phyloP scores from a whole-genome alignment of 768 basidiomycete species.

The Agaricus sinodeliciosus region DNA sequence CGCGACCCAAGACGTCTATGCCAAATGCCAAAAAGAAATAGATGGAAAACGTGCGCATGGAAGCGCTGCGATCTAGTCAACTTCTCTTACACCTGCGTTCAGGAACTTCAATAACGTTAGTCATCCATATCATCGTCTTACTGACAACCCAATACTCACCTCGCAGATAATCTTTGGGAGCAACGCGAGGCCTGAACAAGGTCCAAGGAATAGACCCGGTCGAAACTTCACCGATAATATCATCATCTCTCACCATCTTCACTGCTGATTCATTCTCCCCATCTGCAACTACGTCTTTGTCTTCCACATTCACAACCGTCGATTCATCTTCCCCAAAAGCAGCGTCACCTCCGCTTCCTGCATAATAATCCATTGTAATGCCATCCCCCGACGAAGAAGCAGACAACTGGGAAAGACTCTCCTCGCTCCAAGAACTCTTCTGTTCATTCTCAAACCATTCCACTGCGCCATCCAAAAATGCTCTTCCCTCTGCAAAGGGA shows the following conservation, averaged over 20 bases:
- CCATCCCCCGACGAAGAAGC: background rate
- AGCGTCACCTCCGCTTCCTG: too few relatives aligned
- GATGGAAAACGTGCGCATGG: background rate
- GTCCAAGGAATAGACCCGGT: background rate
- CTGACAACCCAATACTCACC: background rate
- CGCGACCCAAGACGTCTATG: background rate
- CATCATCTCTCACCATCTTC: background rate
- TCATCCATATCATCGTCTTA: background rate
- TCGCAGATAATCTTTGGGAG: background rate
- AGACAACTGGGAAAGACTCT: background rate
- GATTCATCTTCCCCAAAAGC: too few relatives aligned
- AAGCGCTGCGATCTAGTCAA: background rate
- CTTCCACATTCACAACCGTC: background rate
- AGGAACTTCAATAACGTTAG: background rate
- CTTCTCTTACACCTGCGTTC: background rate
- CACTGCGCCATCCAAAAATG: background rate
- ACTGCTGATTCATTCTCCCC: background rate
- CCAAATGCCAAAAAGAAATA: background rate
- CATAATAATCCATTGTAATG: too few relatives aligned
- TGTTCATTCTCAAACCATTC: background rate
- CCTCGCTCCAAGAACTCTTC: background rate
- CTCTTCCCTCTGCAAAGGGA: background rate
- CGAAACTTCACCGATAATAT: background rate
- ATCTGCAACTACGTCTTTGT: background rate
- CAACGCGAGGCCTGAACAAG: background rate